Evolutionary conservation across 345 rosid genomes (phyloP).

Genomic region (Limnanthes douglasii): DNA sequence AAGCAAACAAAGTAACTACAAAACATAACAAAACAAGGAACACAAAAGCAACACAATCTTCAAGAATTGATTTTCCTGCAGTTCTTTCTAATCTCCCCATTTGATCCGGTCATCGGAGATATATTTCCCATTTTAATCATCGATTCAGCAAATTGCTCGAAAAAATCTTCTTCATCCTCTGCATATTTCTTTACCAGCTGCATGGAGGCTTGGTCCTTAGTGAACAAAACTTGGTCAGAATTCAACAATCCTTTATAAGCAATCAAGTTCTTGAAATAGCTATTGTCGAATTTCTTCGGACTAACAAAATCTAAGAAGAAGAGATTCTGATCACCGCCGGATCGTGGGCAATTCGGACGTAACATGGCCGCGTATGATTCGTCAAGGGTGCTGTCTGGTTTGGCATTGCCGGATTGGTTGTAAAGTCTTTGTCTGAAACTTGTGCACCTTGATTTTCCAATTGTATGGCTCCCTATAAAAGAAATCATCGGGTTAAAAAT

Average conservation of each 20-base stretch:
- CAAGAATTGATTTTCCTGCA: conserved; percentile 51
- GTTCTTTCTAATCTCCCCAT: conserved; percentile 43
- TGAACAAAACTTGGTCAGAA: conserved; percentile 51
- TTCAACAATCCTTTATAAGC: conserved; percentile 44
- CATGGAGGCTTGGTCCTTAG: conserved; percentile 29
- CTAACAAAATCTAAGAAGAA: conserved; percentile 35
- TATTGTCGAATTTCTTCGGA: conserved; percentile 47
- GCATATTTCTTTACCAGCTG: conserved; percentile 51
- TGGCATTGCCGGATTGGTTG: conserved; percentile 53
- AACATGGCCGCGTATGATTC: conserved; percentile 23
- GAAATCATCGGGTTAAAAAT: too few relatives aligned
- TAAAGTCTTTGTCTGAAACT: conserved; percentile 72
- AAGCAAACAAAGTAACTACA: too few relatives aligned
- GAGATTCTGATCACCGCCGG: conserved; percentile 39
- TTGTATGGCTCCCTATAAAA: conserved; percentile 61
- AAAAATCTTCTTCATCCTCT: conserved; percentile 27
- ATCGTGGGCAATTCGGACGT: conserved; percentile 22
- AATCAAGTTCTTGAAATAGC: conserved; percentile 48
- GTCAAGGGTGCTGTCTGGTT: conserved; percentile 44
- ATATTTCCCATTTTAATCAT: conserved; percentile 66
- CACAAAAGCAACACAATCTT: too few relatives aligned
- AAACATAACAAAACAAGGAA: too few relatives aligned
- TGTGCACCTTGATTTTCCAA: conserved; percentile 51
- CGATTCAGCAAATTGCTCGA: conserved; percentile 49
- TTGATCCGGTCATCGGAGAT: conserved; percentile 47